Evolutionary conservation across 192 early-diverging fungal genomes (phyloP), one percentile per base, ranked within the genome.

Genomic region (Phycomyces blakesleeanus): DNA sequence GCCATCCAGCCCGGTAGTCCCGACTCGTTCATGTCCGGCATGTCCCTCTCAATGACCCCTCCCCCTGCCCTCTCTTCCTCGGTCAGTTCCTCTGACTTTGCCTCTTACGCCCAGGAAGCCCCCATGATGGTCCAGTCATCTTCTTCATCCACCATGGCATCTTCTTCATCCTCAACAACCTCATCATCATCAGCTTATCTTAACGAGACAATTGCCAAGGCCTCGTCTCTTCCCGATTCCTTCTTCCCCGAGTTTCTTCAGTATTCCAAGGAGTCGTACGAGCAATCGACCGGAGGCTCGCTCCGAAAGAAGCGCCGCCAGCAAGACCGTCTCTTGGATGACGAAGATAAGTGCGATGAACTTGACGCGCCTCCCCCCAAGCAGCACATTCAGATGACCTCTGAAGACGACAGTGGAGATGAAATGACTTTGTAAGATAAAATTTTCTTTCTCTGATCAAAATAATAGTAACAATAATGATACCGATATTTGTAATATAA

Each of bases 211-310:
- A 71, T 61, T 34, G 73, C 73, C 40, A 75, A 75, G 59, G 73
- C 68, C 11, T 72, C 74, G 4, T 60, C 74, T 11, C 57, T 75
- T 20, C 73, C 73, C 22, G 73, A 75, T 37, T 59, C 68, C 4
- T 75, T 75, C 41, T 75, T 70, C 40, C 73, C 73, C 18, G 73
- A 75, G 38, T 75, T 75, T 24, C 42, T 70, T 5, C 68, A 75
- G 26, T 75, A 75, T 66, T 70, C 68, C 27, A 75, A 75, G 20
- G 73, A 75, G 47, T 59, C 73, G 14, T 75, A 71, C 42, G 73
- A 75, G 47, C 73, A 75, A 53, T 67, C 63, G 37, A 59, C 68
- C 39, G 63, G 55, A 22, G 22, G 21, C 44, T 52, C 37, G 14
- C 37, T 41, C 40, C 24, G 37, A 59, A 66, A 66, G 29, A 66